Evolutionary conservation across 2,329 filamentous ascomycete species (phyloP).

Genomic region (Leptodontidium sp.): DNA sequence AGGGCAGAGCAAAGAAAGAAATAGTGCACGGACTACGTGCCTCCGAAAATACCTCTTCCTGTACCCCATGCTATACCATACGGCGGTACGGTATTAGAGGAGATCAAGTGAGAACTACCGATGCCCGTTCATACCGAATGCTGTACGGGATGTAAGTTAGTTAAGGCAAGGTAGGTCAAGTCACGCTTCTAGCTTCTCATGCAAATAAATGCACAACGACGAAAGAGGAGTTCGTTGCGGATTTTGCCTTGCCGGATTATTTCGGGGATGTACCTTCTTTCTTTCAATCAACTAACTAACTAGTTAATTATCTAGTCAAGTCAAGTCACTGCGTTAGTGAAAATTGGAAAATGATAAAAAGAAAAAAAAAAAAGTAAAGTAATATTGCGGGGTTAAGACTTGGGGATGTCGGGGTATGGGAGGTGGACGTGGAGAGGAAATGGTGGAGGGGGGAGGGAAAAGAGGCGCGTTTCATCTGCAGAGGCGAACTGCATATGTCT

Average conservation of each 20-base stretch:
- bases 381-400: neutral
- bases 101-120: neutral
- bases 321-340: too few species aligned
- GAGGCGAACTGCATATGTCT: constrained; percentile 2
- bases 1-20: too few species aligned
- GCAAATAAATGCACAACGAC: neutral
- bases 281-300: too few species aligned
- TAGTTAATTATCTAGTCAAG: too few species aligned
- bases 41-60: neutral
- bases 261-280: too few species aligned
- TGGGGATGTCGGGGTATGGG: neutral
- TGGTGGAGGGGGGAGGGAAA: too few species aligned
- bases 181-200: neutral
- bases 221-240: neutral
- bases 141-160: too few species aligned
- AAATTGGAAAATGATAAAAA: neutral
- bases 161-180: neutral
- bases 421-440: too few species aligned
- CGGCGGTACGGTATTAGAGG: too few species aligned
- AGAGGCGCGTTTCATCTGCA: constrained; percentile 8
- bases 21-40: neutral
- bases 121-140: too few species aligned
- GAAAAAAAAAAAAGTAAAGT: too few species aligned
- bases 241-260: neutral
- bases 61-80: neutral